Evolutionary conservation across 2,329 filamentous ascomycete genomes (phyloP).

Genomic region (Cercospora beticola): DNA sequence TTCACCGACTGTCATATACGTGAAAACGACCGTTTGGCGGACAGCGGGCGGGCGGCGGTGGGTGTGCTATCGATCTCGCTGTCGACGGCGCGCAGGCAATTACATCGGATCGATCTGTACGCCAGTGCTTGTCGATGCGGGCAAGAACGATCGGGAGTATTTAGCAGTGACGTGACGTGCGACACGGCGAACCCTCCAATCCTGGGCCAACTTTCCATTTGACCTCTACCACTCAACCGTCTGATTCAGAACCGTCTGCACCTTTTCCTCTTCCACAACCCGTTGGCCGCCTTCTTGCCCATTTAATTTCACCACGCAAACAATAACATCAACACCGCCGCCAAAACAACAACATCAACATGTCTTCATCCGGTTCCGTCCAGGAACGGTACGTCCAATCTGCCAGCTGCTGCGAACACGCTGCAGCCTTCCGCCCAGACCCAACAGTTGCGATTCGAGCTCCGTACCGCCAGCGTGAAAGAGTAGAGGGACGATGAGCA

Average conservation of each 20-base stretch:
- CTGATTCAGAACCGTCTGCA: background rate
- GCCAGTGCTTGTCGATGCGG: background rate
- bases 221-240: constrained; percentile 3
- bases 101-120: background rate
- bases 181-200: background rate
- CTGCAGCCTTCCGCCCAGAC: constrained; percentile 1
- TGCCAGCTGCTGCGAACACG: background rate
- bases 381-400: constrained; percentile 28
- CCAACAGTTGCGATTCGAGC: background rate
- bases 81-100: background rate
- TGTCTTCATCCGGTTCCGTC: constrained; percentile 26
- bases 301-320: constrained; percentile 5
- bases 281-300: background rate
- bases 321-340: background rate
- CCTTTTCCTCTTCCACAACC: background rate
- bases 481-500: background rate
- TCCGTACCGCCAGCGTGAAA: background rate
- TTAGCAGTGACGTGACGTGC: background rate
- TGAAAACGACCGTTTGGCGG: background rate
- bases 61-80: background rate
- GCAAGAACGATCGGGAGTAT: background rate
- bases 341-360: constrained; percentile 6
- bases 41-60: background rate
- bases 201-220: constrained; percentile 5
- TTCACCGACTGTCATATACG: background rate